Evolutionary conservation across 2,329 filamentous ascomycete species (phyloP).

Genomic region (Microdochium paspali): DNA sequence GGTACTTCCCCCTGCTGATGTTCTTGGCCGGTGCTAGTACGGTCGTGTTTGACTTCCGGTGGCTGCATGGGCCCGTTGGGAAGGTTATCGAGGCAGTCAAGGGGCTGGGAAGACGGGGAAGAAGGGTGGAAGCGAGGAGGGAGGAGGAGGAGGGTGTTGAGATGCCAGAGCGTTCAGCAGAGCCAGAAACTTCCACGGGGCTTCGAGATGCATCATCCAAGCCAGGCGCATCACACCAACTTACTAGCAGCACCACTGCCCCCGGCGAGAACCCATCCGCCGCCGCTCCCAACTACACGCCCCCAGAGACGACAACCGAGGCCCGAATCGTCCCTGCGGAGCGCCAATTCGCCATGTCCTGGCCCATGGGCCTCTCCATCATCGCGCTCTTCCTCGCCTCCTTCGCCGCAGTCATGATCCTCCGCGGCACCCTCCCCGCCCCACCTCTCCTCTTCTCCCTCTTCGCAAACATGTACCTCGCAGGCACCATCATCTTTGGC

Average conservation of each 20-base stretch:
- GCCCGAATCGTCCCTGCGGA: conserved; percentile 22
- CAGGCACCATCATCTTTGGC: conserved; percentile 59
- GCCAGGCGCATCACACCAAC: too few species aligned
- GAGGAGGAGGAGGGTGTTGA: conserved; percentile 1
- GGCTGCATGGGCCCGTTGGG: conserved; percentile 29
- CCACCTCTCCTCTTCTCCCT: conserved; percentile 44
- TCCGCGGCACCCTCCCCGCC: conserved; percentile 28
- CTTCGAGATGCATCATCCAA: too few species aligned
- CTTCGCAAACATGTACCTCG: conserved; percentile 66
- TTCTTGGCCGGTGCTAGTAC: conserved; percentile 40
- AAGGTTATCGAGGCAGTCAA: neutral
- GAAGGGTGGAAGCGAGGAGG: conserved; percentile 3
- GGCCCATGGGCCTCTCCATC: conserved; percentile 31
- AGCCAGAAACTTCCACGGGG: too few species aligned
- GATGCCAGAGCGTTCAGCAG: neutral
- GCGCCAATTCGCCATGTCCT: conserved; percentile 29
- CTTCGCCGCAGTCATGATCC: conserved; percentile 47
- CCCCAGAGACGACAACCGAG: conserved; percentile 6
- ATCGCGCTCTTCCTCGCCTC: conserved; percentile 40
- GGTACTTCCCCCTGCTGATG: conserved; percentile 66
- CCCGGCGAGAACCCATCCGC: too few species aligned
- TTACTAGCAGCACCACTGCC: too few species aligned
- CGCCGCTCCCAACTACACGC: too few species aligned
- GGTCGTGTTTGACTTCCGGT: conserved; percentile 45
- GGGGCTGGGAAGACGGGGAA: neutral